These are phyloP conservation scores for Globisporangium irregulare DNA, from an alignment of 352 stramenopile genomes.

Conservation along the genomic window DNA sequence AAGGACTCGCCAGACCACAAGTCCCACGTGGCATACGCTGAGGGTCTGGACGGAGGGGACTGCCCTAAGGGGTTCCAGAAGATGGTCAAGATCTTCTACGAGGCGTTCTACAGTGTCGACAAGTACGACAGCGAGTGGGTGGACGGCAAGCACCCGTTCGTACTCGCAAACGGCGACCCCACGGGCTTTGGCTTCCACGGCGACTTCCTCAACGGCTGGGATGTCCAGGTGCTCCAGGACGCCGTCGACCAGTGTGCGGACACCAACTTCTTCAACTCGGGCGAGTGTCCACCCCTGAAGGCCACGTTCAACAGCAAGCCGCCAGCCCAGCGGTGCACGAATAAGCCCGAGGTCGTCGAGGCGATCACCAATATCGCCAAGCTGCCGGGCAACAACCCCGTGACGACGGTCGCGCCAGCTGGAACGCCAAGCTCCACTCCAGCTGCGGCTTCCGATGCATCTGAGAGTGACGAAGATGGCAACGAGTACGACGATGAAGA, in stretches of 20 bases:
- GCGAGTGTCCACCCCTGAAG: conserved; percentile 36
- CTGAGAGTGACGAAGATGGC: neutral
- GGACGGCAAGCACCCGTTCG: conserved; percentile 44
- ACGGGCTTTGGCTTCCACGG: conserved; percentile 51
- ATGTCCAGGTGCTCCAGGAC: conserved; percentile 38
- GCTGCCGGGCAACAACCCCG: conserved; percentile 39
- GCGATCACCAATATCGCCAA: conserved; percentile 22
- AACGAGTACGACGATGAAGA: neutral
- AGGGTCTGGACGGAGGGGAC: conserved; percentile 34
- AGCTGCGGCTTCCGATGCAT: neutral
- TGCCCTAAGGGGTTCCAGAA: conserved; percentile 43
- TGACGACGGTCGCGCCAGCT: conserved; percentile 7
- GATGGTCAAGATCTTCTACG: conserved; percentile 63
- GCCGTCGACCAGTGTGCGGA: conserved; percentile 40
- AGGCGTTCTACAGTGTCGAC: conserved; percentile 48
- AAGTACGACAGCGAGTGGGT: conserved; percentile 50
- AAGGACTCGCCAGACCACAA: conserved; percentile 49
- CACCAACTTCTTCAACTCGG: conserved; percentile 52
- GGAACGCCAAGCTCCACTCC: neutral
- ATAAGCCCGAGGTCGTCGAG: conserved; percentile 34
- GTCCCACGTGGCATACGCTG: conserved; percentile 47
- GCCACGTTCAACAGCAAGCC: conserved; percentile 34
- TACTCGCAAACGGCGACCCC: conserved; percentile 43
- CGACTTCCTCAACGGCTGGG: conserved; percentile 54
- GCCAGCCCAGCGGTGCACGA: conserved; percentile 31